Conservation (phyloP, 352 stramenopile genomes). For the Phytophthora hybrid region DNA sequence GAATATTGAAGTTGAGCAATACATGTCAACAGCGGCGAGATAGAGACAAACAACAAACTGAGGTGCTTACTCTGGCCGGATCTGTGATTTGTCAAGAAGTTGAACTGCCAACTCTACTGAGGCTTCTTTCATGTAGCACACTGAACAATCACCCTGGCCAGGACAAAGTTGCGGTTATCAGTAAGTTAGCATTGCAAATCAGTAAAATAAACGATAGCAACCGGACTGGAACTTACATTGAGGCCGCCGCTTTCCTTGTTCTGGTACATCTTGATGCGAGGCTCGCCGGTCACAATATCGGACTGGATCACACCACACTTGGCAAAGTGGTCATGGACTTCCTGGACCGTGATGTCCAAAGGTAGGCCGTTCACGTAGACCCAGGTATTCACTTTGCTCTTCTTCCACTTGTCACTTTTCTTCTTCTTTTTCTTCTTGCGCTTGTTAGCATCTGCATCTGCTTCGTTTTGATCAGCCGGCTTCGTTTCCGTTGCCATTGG, state of each 20-base stretch:
- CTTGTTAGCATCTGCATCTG: slow-evolving; percentile 46
- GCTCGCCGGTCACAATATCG: slow-evolving; percentile 92
- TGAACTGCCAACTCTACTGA: slow-evolving; percentile 96
- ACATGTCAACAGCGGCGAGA: slow-evolving; percentile 15
- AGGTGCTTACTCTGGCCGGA: slow-evolving; percentile 76
- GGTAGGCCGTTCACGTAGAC: slow-evolving; percentile 97
- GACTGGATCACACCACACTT: slow-evolving; percentile 96
- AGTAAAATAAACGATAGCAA: background rate
- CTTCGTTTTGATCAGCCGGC: slow-evolving; percentile 7
- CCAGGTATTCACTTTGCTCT: slow-evolving; percentile 93
- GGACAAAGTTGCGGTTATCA: background rate
- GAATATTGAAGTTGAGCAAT: slow-evolving; percentile 19
- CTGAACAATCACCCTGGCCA: slow-evolving; percentile 91
- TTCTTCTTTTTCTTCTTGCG: slow-evolving; percentile 86
- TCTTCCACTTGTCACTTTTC: slow-evolving; percentile 85
- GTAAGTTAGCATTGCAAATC: background rate
- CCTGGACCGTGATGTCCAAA: slow-evolving; percentile 91
- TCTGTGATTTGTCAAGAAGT: slow-evolving; percentile 92
- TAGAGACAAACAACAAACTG: slow-evolving; percentile 29
- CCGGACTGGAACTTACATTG: slow-evolving; percentile 71
- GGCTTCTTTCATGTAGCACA: slow-evolving; percentile 97
- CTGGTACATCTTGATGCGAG: slow-evolving; percentile 97
- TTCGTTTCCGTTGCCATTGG: slow-evolving; percentile 5
- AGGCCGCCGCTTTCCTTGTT: slow-evolving; percentile 86
- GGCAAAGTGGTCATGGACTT: slow-evolving; percentile 94